Evolutionary conservation across 768 basidiomycete species (phyloP), one percentile per base, ranked within the genome.

Genomic region (Agrocybe chaxingu): DNA sequence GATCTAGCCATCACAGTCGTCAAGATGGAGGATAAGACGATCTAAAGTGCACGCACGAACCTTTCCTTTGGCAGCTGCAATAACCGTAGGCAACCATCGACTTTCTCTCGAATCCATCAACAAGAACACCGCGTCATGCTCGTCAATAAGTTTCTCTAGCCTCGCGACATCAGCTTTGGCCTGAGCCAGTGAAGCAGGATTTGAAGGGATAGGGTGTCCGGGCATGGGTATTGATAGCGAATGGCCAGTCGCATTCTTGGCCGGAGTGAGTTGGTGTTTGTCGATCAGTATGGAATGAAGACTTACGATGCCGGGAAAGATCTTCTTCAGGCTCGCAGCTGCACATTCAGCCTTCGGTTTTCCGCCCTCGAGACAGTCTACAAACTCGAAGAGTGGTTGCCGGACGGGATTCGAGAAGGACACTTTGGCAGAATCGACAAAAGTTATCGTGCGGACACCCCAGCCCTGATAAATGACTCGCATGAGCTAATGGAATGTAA

Each of bases 21-120:
- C n/a, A 34, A 34, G 16, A 37, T 32, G 19, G 36, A 19, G 19
- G 13, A 16, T 32, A 11, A 32, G 8, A 39, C 42, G 10, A 2
- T 24, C 5, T 24, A 12, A 42, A 10, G 8, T 7, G 7, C 24
- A 24, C 5, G 5, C 24, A 39, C 66, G 18, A 49, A 87, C 92
- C 80, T 98, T 98, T 47, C 82, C 83, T 68, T 93, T 91, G 7
- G 84, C 78, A 0, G 89, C 84, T 0, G 85, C 89, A 10, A 99
- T 67, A 8, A 99, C 83, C 0, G 92, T 97, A 8, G 96, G 97
- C 44, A 99, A 70, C 97, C 97, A 99, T 40, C 97, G 71, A 58
- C 92, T 94, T 68, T 99, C 97, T 33, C 96, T 75, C n/a, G 94
- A 98, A 64, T 98, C 97, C 97, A 98, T 98, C 18, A 98, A 75